Evolutionary conservation across 2,329 filamentous ascomycete species (phyloP).

Genomic region (Coniosporium tulheliwenetii): DNA sequence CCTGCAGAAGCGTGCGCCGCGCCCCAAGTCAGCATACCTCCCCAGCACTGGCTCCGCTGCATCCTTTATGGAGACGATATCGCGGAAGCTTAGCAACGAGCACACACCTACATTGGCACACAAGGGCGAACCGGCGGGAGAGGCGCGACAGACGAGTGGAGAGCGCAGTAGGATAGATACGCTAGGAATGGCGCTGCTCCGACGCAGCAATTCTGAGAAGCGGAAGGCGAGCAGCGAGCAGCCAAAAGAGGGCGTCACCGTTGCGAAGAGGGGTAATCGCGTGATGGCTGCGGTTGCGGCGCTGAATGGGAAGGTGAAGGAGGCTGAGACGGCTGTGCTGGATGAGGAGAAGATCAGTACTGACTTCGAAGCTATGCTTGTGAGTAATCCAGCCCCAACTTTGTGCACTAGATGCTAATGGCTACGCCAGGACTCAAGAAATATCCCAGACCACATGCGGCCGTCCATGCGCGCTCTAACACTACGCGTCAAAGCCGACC

Average conservation of each 20-base stretch:
- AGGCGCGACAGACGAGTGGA: slow-evolving; percentile 5
- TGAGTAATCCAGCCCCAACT: slow-evolving; percentile 38
- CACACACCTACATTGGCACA: not conserved
- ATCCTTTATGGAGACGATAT: slow-evolving; percentile 22
- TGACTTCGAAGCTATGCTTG: slow-evolving; percentile 46
- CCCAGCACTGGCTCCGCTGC: slow-evolving; percentile 23
- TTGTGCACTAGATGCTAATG: slow-evolving; percentile 42
- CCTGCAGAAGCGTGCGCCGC: slow-evolving; percentile 16
- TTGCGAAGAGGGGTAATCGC: slow-evolving; percentile 33
- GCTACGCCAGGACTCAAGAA: slow-evolving; percentile 58
- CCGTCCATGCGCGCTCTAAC: slow-evolving; percentile 89
- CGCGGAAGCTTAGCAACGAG: slow-evolving; percentile 8
- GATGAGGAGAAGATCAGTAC: slow-evolving; percentile 42
- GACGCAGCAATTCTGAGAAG: slow-evolving; percentile 14
- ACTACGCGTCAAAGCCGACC: slow-evolving; percentile 84
- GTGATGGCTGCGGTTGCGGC: slow-evolving; percentile 51
- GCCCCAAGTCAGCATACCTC: slow-evolving; percentile 37
- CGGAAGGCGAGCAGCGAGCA: slow-evolving; percentile 16
- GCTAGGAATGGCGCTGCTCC: slow-evolving; percentile 2
- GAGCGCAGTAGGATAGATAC: slow-evolving; percentile 11
- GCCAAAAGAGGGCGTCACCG: slow-evolving; percentile 13
- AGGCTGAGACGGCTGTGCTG: slow-evolving; percentile 26
- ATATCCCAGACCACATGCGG: slow-evolving; percentile 85
- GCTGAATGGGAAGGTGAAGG: slow-evolving; percentile 38
- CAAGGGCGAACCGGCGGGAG: not conserved